Conservation (phyloP, 495 filamentous ascomycete genomes). For the Haplographium delicatum region DNA sequence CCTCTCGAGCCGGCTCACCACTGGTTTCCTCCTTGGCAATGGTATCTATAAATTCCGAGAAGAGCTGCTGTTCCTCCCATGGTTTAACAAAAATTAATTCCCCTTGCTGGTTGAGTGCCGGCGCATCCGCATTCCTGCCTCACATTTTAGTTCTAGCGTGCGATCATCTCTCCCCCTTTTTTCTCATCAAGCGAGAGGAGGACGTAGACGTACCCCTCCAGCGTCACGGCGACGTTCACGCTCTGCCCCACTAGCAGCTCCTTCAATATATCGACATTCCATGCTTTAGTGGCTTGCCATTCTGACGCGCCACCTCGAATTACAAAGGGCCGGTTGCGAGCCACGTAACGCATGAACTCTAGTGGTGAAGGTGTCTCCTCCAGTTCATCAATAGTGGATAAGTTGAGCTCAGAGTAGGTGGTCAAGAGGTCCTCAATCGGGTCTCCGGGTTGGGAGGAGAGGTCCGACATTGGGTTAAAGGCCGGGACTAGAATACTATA, state of each 20-base stretch:
- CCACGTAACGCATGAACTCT: conserved; percentile 67
- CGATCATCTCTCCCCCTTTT: too few relatives aligned
- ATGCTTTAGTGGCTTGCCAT: conserved; percentile 55
- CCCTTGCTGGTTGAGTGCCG: conserved; percentile 34
- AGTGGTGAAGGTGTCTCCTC: conserved; percentile 58
- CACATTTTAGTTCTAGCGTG: neutral
- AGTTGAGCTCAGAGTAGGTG: conserved; percentile 65
- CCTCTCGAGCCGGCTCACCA: conserved; percentile 26
- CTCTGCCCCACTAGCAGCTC: conserved; percentile 40
- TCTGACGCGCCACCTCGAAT: conserved; percentile 48
- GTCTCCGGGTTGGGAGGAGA: neutral
- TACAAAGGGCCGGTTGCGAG: conserved; percentile 64
- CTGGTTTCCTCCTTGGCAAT: conserved; percentile 32
- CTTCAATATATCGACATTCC: conserved; percentile 52
- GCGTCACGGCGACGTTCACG: conserved; percentile 69
- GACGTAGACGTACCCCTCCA: conserved; percentile 47
- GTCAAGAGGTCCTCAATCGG: conserved; percentile 49
- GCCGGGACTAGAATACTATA: too few relatives aligned
- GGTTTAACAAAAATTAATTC: conserved; percentile 50
- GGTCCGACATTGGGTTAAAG: neutral
- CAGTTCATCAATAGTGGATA: conserved; percentile 47
- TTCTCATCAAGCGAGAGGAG: neutral
- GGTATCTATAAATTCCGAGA: conserved; percentile 41
- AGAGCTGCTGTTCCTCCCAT: conserved; percentile 45
- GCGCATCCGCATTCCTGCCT: conserved; percentile 56